phyloP scores from a whole-genome alignment of 2,329 filamentous ascomycete species.

The Ophiostoma montium region DNA sequence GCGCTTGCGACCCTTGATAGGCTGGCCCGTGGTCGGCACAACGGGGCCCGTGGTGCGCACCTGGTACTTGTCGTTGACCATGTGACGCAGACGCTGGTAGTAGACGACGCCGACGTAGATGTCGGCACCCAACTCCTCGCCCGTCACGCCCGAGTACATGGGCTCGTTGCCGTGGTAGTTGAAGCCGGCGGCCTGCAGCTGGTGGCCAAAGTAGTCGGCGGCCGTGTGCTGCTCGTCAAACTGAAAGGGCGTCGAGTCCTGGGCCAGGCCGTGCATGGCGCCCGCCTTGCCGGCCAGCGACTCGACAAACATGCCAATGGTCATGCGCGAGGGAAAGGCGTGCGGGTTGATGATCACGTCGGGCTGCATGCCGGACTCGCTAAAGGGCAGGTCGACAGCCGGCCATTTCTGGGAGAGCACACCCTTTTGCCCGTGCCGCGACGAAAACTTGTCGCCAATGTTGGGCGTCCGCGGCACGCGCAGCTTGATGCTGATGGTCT shows the following conservation, averaged over 20 bases:
- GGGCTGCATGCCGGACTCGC: constrained; percentile 88
- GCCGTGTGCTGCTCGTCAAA: constrained; percentile 90
- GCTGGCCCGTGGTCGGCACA: constrained; percentile 80
- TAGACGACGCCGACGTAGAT: constrained; percentile 97
- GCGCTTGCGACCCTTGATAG: constrained; percentile 91
- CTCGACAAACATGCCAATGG: constrained; percentile 98
- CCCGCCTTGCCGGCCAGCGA: constrained; percentile 91
- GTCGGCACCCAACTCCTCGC: constrained; percentile 82
- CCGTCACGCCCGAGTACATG: constrained; percentile 96
- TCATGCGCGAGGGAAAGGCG: constrained; percentile 98
- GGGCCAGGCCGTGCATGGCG: constrained; percentile 84
- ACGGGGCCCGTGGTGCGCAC: constrained; percentile 91
- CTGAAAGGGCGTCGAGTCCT: constrained; percentile 89
- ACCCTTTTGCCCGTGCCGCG: constrained; percentile 95
- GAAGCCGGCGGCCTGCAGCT: constrained; percentile 88
- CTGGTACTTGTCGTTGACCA: constrained; percentile 99
- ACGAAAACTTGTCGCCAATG: constrained; percentile 98
- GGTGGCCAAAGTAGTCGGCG: constrained; percentile 88
- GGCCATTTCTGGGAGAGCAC: constrained; percentile 96
- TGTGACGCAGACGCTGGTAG: constrained; percentile 95
- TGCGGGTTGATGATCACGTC: constrained; percentile 99
- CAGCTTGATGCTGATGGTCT: constrained; percentile 85
- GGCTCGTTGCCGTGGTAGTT: constrained; percentile 98
- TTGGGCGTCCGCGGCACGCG: constrained; percentile 79
- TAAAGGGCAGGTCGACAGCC: constrained; percentile 85